Evolutionary conservation across 352 stramenopile genomes (phyloP).

Genomic region (Elongisporangium prolatum): DNA sequence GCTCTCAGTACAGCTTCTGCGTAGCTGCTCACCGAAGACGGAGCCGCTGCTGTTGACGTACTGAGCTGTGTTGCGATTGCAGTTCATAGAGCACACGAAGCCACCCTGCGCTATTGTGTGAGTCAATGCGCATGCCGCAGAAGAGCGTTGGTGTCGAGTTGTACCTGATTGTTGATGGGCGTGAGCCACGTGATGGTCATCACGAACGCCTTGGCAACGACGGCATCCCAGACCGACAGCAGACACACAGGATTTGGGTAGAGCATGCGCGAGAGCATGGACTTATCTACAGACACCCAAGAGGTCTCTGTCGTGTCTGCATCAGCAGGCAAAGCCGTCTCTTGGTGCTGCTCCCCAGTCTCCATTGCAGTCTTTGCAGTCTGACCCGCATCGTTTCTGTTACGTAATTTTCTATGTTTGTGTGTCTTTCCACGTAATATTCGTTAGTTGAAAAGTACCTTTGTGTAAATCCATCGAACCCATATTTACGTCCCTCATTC

Average conservation of each 20-base stretch:
- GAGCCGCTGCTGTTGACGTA: conserved; percentile 46
- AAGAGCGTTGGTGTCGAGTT: neutral
- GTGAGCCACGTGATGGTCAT: conserved; percentile 89
- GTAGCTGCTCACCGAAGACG: conserved; percentile 46
- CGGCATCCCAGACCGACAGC: conserved; percentile 33
- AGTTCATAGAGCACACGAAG: conserved; percentile 83
- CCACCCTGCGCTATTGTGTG: conserved; percentile 25
- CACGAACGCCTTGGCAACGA: conserved; percentile 31
- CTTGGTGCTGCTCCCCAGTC: neutral
- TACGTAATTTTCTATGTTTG: neutral
- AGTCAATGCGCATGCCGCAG: too few species aligned
- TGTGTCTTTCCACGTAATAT: neutral
- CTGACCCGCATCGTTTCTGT: neutral
- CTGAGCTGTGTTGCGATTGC: conserved; percentile 50
- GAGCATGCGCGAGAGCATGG: conserved; percentile 74
- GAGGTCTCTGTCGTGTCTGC: neutral
- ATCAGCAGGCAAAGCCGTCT: neutral
- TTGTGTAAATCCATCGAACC: neutral
- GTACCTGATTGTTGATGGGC: conserved; percentile 83
- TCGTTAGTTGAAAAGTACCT: neutral
- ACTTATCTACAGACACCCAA: conserved; percentile 55
- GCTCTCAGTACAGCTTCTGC: too few species aligned
- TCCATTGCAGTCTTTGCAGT: neutral
- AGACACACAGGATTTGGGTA: conserved; percentile 83
- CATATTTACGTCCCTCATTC: neutral